A percentile compares a stretch with the other conserved stretches of the same genome.
phyloP scores from a whole-genome alignment of 202 grass and related monocot species.

The Dendrocalamus latiflorus region DNA sequence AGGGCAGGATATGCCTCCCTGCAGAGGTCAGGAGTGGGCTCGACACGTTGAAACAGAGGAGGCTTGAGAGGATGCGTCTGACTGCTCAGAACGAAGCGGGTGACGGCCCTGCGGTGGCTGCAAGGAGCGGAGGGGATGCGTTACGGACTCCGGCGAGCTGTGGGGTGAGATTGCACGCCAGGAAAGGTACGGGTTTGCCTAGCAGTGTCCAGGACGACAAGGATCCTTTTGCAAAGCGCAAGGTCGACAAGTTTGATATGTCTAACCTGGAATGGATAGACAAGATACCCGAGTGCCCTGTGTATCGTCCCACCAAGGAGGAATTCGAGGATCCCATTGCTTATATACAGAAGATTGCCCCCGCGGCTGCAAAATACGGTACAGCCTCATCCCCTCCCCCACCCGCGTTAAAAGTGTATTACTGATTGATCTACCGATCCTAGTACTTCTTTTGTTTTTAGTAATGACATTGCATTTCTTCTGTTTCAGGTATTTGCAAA shows the following conservation, averaged over 20 bases:
- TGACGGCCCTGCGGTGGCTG: slow-evolving; percentile 11
- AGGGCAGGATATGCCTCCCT: slow-evolving; percentile 57
- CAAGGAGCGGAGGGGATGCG: slow-evolving; percentile 68
- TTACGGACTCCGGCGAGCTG: slow-evolving; percentile 52
- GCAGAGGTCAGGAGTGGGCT: slow-evolving; percentile 57
- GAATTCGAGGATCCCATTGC: slow-evolving; percentile 80
- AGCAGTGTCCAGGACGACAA: slow-evolving; percentile 23
- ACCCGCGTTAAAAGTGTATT: background rate
- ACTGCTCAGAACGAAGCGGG: slow-evolving; percentile 24
- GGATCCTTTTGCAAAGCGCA: slow-evolving; percentile 70
- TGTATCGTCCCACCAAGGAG: slow-evolving; percentile 69
- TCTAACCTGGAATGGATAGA: slow-evolving; percentile 76
- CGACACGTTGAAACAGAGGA: slow-evolving; percentile 50
- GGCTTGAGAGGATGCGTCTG: slow-evolving; percentile 53
- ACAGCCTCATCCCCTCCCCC: background rate
- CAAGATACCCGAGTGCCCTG: slow-evolving; percentile 82
- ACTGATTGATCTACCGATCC: background rate
- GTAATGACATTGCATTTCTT: background rate
- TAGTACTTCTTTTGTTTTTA: background rate
- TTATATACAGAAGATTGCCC: slow-evolving; percentile 83
- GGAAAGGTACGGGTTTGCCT: slow-evolving; percentile 4
- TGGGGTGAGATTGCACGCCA: slow-evolving; percentile 46
- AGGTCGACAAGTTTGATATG: slow-evolving; percentile 72
- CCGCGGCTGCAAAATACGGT: slow-evolving; percentile 78
- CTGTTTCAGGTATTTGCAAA: slow-evolving; percentile 80